Evolutionary conservation across 345 rosid genomes (phyloP).

Genomic region (Eucalyptus cloeziana): DNA sequence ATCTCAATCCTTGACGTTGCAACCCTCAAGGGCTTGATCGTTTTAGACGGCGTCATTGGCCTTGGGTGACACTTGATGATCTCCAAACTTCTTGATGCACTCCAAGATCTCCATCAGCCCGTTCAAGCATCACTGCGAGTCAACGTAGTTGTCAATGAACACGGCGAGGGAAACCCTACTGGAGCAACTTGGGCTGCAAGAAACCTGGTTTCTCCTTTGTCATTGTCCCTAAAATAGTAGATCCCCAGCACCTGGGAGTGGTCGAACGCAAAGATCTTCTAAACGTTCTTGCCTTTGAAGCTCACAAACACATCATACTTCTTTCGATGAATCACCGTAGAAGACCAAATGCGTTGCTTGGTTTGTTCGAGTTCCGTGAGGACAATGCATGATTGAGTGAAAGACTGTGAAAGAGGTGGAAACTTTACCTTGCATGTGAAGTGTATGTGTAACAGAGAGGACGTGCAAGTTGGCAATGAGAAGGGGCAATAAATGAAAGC

Average conservation of each 20-base stretch:
- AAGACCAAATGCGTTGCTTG: neutral
- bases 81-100: neutral
- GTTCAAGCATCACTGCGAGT: neutral
- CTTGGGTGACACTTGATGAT: neutral
- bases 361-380: neutral
- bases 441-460: neutral
- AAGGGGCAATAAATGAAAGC: neutral
- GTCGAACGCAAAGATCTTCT: neutral
- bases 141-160: neutral
- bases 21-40: neutral
- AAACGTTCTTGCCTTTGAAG: neutral
- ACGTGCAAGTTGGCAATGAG: neutral
- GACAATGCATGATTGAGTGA: neutral
- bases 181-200: neutral
- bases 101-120: neutral
- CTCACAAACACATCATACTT: no score
- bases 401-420: neutral
- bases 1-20: neutral
- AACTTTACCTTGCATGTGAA: neutral
- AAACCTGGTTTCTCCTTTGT: neutral
- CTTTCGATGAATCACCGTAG: neutral
- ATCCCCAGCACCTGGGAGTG: neutral
- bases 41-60: neutral
- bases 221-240: neutral
- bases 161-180: neutral